Percentiles rank a stretch among this genome's conserved stretches.
These are phyloP conservation scores for Paecilomyces dactylethromorphus DNA, from an alignment of 2,329 filamentous ascomycete species.

Conservation along the genomic window DNA sequence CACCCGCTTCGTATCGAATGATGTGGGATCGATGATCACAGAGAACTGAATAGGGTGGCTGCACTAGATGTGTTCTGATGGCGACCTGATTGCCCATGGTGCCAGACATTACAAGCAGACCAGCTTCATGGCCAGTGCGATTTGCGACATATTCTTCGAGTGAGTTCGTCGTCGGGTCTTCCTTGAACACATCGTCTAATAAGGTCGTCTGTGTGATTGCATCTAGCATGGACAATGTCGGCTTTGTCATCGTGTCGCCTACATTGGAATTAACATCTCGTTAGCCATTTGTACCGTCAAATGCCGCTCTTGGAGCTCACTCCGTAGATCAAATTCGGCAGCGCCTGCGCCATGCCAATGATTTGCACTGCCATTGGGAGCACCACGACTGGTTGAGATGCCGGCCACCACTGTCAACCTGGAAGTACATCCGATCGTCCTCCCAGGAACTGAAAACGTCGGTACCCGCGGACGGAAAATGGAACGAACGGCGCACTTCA, in stretches of 20 bases:
- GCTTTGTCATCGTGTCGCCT: slow-evolving; percentile 68
- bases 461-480: slow-evolving; percentile 3
- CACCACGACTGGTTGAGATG: slow-evolving; percentile 11
- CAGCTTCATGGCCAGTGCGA: slow-evolving; percentile 68
- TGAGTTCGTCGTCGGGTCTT: slow-evolving; percentile 70
- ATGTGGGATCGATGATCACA: slow-evolving; percentile 77
- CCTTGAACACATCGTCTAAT: slow-evolving; percentile 74
- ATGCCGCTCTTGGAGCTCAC: slow-evolving; percentile 19
- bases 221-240: slow-evolving; percentile 72
- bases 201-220: slow-evolving; percentile 70
- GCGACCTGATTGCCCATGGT: slow-evolving; percentile 94
- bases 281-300: not conserved
- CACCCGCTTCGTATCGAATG: slow-evolving; percentile 57
- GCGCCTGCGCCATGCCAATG: slow-evolving; percentile 42
- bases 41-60: slow-evolving; percentile 74
- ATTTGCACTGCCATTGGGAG: slow-evolving; percentile 14
- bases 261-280: not conserved
- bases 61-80: slow-evolving; percentile 67
- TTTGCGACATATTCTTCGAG: slow-evolving; percentile 69
- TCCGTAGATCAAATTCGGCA: slow-evolving; percentile 52
- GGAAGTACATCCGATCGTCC: slow-evolving; percentile 4
- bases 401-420: slow-evolving; percentile 14
- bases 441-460: not conserved
- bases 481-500: slow-evolving; percentile 7
- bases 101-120: slow-evolving; percentile 76